Base-by-base conservation (phyloP, 768 basidiomycete species). In the Amanita rubescens region DNA sequence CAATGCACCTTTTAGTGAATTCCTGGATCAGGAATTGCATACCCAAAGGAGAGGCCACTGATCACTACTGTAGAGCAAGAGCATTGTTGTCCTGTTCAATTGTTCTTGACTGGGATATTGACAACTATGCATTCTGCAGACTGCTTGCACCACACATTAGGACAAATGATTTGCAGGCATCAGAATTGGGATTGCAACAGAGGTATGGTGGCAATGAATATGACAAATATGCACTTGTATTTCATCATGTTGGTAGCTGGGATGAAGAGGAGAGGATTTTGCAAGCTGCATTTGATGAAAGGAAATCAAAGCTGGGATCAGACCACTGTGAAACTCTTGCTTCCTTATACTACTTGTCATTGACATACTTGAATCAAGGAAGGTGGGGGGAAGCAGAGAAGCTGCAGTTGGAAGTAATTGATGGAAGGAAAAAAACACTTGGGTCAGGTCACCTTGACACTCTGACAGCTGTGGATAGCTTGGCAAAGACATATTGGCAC, bases 1-100 rank as follows among this genome's bases (percentile, higher is more conserved):
- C 42, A 39, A 37, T 59, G 5, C 58, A 59, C 52, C 53, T 49
- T 14, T 45, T 58, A 30, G 47, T 58, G 11, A 55, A 58, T 20
- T 14, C n/a, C 3, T 58, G 57, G 51, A 52, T 25, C 6, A 43
- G 47, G 10, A 17, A 25, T 5, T 46, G 17, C 7, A 22, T 50
- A 50, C 9, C 35, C 37, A 39, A 39, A 35, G 32, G 3, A 32
- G 27, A 48, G 15, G 19, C 2, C 11, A 14, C 15, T 2, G 33
- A n/a, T 12, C 15, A 2, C 8, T 50, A 20, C 5, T 12, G 17
- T 0, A 50, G 35, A 37, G 34, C 49, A 9, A 39, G 37, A 14
- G 49, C 17, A 34, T 37, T 50, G 34, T 22, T 50, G 22, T 45
- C 44, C 14, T 41, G 56, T 35, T 17, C 58, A 15, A 20, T 57